Conservation (phyloP, 176 grass and related monocot genomes). For the Coix lacrymajobi region DNA sequence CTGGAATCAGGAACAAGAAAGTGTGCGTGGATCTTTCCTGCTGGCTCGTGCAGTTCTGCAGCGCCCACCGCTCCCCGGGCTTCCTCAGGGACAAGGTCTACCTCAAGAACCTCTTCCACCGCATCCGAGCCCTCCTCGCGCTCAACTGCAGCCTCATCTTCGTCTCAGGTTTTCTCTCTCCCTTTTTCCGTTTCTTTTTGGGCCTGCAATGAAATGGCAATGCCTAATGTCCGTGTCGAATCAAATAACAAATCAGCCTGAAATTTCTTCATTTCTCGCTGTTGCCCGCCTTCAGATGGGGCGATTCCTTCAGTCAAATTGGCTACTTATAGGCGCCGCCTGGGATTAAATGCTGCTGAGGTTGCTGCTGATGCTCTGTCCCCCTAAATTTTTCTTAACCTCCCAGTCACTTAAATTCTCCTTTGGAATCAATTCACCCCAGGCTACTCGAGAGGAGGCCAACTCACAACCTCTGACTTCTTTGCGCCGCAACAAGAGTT, state of each 20-base stretch:
- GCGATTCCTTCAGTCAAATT: conserved; percentile 94
- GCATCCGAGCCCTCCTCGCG: conserved; percentile 82
- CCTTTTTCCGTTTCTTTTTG: background rate
- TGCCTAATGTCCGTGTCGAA: background rate
- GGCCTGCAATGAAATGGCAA: background rate
- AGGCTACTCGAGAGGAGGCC: conserved; percentile 42
- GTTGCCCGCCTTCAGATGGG: conserved; percentile 54
- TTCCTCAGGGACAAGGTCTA: conserved; percentile 76
- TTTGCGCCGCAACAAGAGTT: conserved; percentile 73
- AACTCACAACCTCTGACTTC: conserved; percentile 55
- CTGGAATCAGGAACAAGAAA: conserved; percentile 71
- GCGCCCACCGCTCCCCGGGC: conserved; percentile 37
- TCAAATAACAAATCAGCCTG: background rate
- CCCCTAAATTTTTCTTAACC: background rate
- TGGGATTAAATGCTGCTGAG: conserved; percentile 49
- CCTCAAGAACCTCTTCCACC: conserved; percentile 79
- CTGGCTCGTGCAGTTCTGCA: conserved; percentile 80
- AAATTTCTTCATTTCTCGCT: background rate
- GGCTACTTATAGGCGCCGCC: conserved; percentile 73
- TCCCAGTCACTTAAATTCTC: background rate
- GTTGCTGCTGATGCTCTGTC: conserved; percentile 10
- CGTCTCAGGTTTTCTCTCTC: conserved; percentile 44
- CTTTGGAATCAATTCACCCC: background rate
- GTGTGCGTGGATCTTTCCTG: conserved; percentile 93
- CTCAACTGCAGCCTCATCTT: conserved; percentile 90